Conservation (phyloP, 2,329 filamentous ascomycete genomes). For the Fusarium circinatum region DNA sequence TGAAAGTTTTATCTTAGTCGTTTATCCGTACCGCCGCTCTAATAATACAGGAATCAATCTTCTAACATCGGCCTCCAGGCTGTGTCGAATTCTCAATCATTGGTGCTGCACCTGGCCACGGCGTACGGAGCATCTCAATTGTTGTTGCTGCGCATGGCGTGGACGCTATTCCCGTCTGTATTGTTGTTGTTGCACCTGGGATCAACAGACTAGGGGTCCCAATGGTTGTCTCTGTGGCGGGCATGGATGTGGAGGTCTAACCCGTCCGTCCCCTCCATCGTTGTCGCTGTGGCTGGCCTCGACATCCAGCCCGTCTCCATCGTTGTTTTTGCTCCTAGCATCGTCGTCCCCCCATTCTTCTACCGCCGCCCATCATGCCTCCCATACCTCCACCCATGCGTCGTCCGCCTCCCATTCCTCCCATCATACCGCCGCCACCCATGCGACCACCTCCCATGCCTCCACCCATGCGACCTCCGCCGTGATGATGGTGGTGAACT, state of each 20-base stretch:
- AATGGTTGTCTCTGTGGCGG: neutral
- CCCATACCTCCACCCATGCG: neutral
- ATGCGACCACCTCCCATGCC: constrained; percentile 13
- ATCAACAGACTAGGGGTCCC: neutral
- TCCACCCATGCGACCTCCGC: constrained; percentile 1
- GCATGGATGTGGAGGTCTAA: neutral
- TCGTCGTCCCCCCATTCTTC: constrained; percentile 11
- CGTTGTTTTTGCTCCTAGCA: neutral
- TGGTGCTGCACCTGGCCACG: neutral
- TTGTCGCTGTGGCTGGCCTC: neutral
- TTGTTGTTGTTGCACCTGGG: neutral
- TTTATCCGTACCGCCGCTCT: neutral
- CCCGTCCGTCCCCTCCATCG: neutral
- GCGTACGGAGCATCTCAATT: neutral
- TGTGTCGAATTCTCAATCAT: neutral
- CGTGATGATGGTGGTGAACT: constrained; percentile 20
- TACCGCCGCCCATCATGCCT: neutral
- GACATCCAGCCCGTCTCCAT: neutral
- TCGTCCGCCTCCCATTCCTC: constrained; percentile 14
- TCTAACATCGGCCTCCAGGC: neutral
- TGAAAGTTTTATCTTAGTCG: neutral
- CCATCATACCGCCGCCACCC: constrained; percentile 15
- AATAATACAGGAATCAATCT: neutral
- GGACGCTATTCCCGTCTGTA: neutral
- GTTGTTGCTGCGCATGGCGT: neutral